Conservation (phyloP, 257 asterid species). For the Jacaranda copaia region DNA sequence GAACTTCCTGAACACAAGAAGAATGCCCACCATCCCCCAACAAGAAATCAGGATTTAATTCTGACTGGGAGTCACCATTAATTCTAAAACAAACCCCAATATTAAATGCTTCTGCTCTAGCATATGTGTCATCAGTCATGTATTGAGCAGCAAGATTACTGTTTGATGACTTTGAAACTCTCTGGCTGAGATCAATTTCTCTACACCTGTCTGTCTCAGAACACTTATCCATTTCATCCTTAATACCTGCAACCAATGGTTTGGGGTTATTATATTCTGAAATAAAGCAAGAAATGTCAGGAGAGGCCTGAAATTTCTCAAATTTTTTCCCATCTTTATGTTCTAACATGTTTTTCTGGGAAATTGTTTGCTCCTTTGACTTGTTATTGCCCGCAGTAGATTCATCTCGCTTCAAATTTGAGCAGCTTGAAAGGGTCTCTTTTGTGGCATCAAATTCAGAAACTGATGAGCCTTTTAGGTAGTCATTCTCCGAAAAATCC, state of each 20-base stretch:
- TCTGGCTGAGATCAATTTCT: slow-evolving; percentile 34
- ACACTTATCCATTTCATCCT: slow-evolving; percentile 36
- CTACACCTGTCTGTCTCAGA: slow-evolving; percentile 28
- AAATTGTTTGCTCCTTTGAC: slow-evolving; percentile 26
- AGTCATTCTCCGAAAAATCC: slow-evolving; percentile 34
- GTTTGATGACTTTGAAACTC: slow-evolving; percentile 8
- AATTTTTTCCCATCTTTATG: slow-evolving; percentile 20
- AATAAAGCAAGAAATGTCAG: slow-evolving; percentile 27
- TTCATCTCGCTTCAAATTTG: slow-evolving; percentile 30
- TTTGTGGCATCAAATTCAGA: slow-evolving; percentile 24
- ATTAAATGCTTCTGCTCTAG: slow-evolving; percentile 12
- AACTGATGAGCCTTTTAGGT: slow-evolving; percentile 3
- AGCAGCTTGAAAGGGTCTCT: slow-evolving; percentile 35
- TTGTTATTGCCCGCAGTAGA: slow-evolving; percentile 17
- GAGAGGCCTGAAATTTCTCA: slow-evolving; percentile 34
- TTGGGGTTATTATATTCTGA: slow-evolving; percentile 31
- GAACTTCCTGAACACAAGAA: too few relatives aligned
- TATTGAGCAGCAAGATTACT: slow-evolving; percentile 19
- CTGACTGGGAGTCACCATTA: too few relatives aligned
- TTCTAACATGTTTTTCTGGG: slow-evolving; percentile 33
- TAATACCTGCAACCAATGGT: slow-evolving; percentile 31
- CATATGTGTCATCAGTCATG: slow-evolving; percentile 10
- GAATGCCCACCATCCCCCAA: too few relatives aligned
- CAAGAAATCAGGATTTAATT: too few relatives aligned
- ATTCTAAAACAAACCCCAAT: slow-evolving; percentile 21